A percentile compares a stretch with the other conserved stretches of the same genome.
Conservation (phyloP, 2,329 filamentous ascomycete genomes). For the Graphilbum fragrans region DNA sequence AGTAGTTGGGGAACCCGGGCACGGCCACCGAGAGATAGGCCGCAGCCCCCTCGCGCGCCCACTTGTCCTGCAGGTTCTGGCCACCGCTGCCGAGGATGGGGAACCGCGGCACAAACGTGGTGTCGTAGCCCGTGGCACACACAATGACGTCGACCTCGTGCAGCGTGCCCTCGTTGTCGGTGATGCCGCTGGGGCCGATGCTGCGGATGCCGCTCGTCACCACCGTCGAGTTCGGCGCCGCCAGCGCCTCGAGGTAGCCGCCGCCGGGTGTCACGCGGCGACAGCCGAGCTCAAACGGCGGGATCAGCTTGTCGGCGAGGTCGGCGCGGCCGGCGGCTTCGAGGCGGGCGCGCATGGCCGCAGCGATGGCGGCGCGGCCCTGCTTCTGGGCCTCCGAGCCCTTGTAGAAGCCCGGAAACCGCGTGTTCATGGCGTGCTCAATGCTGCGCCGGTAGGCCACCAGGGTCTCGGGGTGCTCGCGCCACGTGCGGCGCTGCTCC, state of each 20-base stretch:
- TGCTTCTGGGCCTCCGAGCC: conserved; percentile 6
- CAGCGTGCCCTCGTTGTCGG: conserved; percentile 30
- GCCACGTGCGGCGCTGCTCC: conserved; percentile 3
- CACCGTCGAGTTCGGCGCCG: conserved; percentile 32
- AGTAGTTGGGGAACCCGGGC: conserved; percentile 5
- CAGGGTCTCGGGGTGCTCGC: conserved; percentile 3
- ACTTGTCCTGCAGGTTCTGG: conserved; percentile 28
- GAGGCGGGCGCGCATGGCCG: conserved; percentile 13
- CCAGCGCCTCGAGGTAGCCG: conserved; percentile 33
- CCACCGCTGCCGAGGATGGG: conserved; percentile 34
- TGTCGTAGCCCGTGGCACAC: conserved; percentile 44
- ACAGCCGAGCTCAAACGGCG: conserved; percentile 32
- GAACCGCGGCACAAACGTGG: conserved; percentile 36
- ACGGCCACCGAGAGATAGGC: conserved; percentile 3
- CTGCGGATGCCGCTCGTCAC: conserved; percentile 29
- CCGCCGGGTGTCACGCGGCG: conserved; percentile 36
- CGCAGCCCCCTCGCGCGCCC: conserved; percentile 2
- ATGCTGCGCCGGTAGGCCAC: conserved; percentile 2
- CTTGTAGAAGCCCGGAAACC: conserved; percentile 6
- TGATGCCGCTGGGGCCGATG: conserved; percentile 32
- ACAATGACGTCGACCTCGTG: conserved; percentile 41
- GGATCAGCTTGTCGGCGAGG: conserved; percentile 37
- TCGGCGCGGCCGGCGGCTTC: conserved; percentile 6
- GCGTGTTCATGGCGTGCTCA: conserved; percentile 5
- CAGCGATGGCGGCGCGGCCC: conserved; percentile 11